Base-by-base conservation (phyloP, 306 rosid species). In the Prinsepia uniflora region DNA sequence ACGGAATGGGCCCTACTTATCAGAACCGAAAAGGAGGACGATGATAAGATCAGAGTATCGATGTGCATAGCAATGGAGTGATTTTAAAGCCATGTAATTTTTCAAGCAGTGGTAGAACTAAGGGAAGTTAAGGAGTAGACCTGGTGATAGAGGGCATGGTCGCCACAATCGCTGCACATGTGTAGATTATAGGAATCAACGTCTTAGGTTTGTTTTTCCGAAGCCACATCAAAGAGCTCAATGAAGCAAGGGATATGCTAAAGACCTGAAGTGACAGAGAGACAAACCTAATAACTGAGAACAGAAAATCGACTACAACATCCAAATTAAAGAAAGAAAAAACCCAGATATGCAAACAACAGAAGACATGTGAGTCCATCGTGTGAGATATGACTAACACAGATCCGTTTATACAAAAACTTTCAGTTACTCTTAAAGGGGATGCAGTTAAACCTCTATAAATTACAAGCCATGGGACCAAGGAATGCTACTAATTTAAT, bases 101-200 rank as follows among this genome's bases (percentile, higher is more conserved):
- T 61, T 61, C 46, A 15, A 15, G 66, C 9, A 61, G 45, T 17
- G 30, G 12, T 42, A 48, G 44, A 52, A 58, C 30, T 47, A 41
- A 60, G 60, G 49, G 20, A 72, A 5, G 75, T 66, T 73, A n/a
- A 30, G 46, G 53, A 70, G 77, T 80, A 77, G 66, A 95, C 99
- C 99, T 95, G 75, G 96, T 88, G 79, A 86, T 91, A 45, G 96
- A 95, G 80, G 99, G 99, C 99, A 95, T 95, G 72, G 99, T 89
- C 70, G 99, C 90, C 59, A 87, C 87, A 58, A 91, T 82, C 63
- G 78, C 86, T 10, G 99, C 99, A 81, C 87, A 89, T 19, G 75
- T n/a, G 41, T 91, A 95, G 75, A 95, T 89, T 30, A 95, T 86
- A 40, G 97, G 99, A 84, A 95, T 89, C 75, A 91, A 78, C 42